Percentiles rank a stretch among this genome's conserved stretches.
Evolutionary conservation across 345 rosid species (phyloP).

Genomic region (Pistacia atlantica): DNA sequence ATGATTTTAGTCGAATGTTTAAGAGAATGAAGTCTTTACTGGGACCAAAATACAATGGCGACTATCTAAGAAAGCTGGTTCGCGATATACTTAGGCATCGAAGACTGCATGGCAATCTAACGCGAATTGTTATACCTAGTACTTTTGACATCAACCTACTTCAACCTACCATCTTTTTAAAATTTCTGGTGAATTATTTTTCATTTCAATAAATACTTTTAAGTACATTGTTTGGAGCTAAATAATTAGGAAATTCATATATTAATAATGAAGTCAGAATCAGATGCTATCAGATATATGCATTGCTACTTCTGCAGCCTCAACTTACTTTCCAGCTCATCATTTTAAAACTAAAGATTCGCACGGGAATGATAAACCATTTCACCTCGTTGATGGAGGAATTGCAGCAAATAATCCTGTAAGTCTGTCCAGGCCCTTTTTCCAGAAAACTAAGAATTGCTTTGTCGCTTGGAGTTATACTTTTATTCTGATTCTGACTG

Average conservation of each 20-base stretch:
- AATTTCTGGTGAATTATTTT: constrained; percentile 5
- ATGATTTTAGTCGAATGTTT: background rate
- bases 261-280: constrained; percentile 18
- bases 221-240: background rate
- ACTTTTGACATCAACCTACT: constrained; percentile 25
- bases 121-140: constrained; percentile 20
- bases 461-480: too few species aligned
- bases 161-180: constrained; percentile 23
- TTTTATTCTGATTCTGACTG: background rate
- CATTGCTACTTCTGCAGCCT: constrained; percentile 24
- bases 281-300: constrained; percentile 21
- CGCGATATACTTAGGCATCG: constrained; percentile 8
- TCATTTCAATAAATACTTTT: background rate
- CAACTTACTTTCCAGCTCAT: constrained; percentile 21
- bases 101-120: constrained; percentile 14
- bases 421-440: background rate
- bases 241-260: too few species aligned
- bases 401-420: constrained; percentile 32
- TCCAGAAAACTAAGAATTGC: too few species aligned
- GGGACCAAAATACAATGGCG: constrained; percentile 25
- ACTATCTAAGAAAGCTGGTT: background rate
- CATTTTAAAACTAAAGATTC: constrained; percentile 18
- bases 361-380: constrained; percentile 20
- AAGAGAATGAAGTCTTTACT: constrained; percentile 5
- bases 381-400: constrained; percentile 27